Evolutionary conservation across 1,139 yeast genomes (phyloP).

Genomic region (Zygoascus sp.): DNA sequence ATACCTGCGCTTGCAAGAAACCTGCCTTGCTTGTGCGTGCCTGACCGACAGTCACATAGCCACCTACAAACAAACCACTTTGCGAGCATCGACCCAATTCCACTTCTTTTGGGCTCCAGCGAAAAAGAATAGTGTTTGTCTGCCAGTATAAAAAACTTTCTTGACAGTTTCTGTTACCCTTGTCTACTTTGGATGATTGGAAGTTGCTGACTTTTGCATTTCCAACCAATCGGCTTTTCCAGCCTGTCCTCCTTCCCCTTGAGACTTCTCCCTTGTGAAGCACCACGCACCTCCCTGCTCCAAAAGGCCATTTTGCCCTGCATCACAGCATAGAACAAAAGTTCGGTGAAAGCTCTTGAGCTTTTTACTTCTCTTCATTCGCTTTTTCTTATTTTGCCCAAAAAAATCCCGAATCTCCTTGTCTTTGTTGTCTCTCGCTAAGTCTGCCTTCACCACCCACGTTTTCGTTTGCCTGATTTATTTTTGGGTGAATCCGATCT

Average conservation of each 20-base stretch:
- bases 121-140: no score
- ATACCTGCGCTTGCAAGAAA: background rate
- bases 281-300: no score
- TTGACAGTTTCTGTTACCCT: no score
- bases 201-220: background rate
- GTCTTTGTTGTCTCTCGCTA: slow-evolving; percentile 1
- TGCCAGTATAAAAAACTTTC: no score
- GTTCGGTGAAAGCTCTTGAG: no score
- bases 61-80: no score
- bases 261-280: background rate
- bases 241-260: background rate
- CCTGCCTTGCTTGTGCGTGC: background rate
- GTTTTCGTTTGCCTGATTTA: slow-evolving; percentile 1
- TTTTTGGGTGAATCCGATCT: background rate
- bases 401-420: background rate
- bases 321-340: no score
- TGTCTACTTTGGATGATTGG: background rate
- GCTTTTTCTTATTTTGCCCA: background rate
- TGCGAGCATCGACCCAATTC: no score
- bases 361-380: background rate
- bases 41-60: no score
- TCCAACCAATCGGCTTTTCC: slow-evolving; percentile 2
- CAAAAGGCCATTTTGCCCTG: no score
- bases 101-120: no score
- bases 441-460: background rate